phyloP scores from a whole-genome alignment of 2,329 filamentous ascomycete species.

The Monilinia aucupariae region DNA sequence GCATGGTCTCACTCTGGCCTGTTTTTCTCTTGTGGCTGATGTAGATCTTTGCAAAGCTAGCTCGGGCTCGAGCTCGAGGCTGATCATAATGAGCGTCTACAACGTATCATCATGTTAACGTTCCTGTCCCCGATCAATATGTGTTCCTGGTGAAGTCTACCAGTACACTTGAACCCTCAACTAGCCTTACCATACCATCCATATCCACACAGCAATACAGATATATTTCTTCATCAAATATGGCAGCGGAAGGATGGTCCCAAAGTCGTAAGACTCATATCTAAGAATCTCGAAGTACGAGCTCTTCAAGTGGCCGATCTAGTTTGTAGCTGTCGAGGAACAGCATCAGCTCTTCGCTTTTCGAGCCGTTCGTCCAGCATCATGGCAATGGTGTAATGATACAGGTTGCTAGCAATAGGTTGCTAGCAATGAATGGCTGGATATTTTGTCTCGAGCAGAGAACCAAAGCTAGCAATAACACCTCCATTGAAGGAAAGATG shows the following conservation, averaged over 20 bases:
- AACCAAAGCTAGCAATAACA: constrained; percentile 21
- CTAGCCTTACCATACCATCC: neutral
- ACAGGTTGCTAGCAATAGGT: constrained; percentile 30
- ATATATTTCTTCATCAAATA: neutral
- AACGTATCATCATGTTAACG: too few relatives aligned
- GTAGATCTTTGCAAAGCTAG: too few relatives aligned
- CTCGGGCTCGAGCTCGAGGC: too few relatives aligned
- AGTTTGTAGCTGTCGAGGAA: constrained; percentile 35
- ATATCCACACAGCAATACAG: neutral
- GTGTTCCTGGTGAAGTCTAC: neutral
- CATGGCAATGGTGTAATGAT: constrained; percentile 49
- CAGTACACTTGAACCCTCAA: neutral
- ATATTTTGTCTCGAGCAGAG: constrained; percentile 21
- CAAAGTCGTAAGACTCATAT: constrained; percentile 49
- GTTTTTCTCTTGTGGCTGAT: too few relatives aligned
- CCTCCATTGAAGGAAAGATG: constrained; percentile 38
- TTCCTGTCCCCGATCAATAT: neutral
- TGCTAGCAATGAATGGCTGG: constrained; percentile 21
- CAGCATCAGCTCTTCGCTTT: constrained; percentile 30
- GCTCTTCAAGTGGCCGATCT: constrained; percentile 28
- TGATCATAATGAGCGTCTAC: too few relatives aligned
- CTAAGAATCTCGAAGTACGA: constrained; percentile 53
- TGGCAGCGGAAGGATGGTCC: constrained; percentile 47
- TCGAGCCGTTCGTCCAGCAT: constrained; percentile 45
- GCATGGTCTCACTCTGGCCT: neutral